phyloP scores from a whole-genome alignment of 768 basidiomycete genomes.

The Tephrocybe sp. region DNA sequence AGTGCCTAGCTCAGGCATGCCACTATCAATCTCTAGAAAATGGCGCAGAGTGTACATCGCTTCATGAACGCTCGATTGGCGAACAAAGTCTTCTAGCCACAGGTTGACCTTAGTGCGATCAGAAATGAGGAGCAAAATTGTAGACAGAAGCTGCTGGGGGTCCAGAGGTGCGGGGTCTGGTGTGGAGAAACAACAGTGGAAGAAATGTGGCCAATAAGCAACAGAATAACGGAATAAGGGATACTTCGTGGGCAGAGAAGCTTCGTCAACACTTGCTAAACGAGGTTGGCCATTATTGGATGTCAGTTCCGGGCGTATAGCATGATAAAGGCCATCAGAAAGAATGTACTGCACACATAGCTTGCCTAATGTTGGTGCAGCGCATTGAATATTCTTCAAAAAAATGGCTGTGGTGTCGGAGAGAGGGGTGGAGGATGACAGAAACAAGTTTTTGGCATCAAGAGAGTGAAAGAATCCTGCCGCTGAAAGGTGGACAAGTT shows the following conservation, averaged over 20 bases:
- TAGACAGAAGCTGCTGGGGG: too few species aligned
- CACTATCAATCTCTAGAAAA: too few species aligned
- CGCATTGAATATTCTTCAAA: background rate
- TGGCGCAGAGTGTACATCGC: too few species aligned
- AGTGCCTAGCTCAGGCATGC: too few species aligned
- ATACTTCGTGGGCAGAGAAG: background rate
- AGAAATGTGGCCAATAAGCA: slow-evolving; percentile 1
- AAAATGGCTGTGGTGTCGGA: too few species aligned
- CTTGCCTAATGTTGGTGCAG: background rate
- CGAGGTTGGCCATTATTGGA: background rate
- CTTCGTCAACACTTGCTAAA: background rate
- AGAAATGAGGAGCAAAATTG: too few species aligned
- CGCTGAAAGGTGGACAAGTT: slow-evolving; percentile 7
- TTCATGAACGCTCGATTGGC: too few species aligned
- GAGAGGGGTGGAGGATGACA: background rate
- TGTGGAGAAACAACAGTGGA: background rate
- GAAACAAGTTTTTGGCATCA: background rate
- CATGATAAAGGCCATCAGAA: background rate
- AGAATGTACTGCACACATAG: slow-evolving; percentile 6
- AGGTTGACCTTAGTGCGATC: too few species aligned
- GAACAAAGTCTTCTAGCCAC: too few species aligned
- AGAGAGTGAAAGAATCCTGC: background rate
- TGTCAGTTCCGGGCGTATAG: background rate
- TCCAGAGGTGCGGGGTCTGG: too few species aligned
- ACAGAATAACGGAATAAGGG: slow-evolving; percentile 3